A percentile compares a stretch with the other conserved stretches of the same genome.
Evolutionary conservation across 1,284 basidiomycete genomes (phyloP).

Genomic region (Heterobasidion occidentale): DNA sequence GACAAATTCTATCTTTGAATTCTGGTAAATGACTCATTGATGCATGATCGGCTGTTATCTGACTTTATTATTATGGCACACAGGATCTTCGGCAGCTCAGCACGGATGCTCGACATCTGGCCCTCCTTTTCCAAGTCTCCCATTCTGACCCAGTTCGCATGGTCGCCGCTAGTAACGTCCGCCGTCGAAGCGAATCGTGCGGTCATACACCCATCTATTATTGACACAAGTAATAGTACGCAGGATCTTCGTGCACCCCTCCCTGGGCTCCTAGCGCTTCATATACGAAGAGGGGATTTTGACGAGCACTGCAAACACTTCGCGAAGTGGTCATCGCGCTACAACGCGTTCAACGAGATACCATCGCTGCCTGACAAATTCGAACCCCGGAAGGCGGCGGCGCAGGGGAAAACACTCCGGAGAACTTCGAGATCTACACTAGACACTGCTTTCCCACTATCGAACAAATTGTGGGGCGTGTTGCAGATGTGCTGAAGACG

Average conservation of each 20-base stretch:
- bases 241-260: background rate
- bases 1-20: slow-evolving; percentile 37
- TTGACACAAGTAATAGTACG: background rate
- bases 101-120: slow-evolving; percentile 38
- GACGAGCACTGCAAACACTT: slow-evolving; percentile 51
- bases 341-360: slow-evolving; percentile 53
- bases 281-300: slow-evolving; percentile 64
- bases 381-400: slow-evolving; percentile 26
- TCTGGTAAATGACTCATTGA: slow-evolving; percentile 17
- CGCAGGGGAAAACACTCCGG: slow-evolving; percentile 29
- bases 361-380: slow-evolving; percentile 44
- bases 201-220: slow-evolving; percentile 30
- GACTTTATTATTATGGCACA: no score
- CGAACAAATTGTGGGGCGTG: slow-evolving; percentile 39
- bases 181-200: slow-evolving; percentile 43
- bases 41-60: background rate
- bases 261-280: slow-evolving; percentile 51
- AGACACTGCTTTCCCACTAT: slow-evolving; percentile 51
- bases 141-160: slow-evolving; percentile 41
- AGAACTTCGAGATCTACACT: slow-evolving; percentile 35
- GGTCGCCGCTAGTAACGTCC: slow-evolving; percentile 52
- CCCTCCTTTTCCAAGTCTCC: slow-evolving; percentile 39
- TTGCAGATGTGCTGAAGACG: slow-evolving; percentile 30
- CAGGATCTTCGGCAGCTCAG: slow-evolving; percentile 44
- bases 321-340: slow-evolving; percentile 37